Evolutionary conservation across 768 basidiomycete species (phyloP), one percentile per base, ranked within the genome.

Genomic region (Kwoniella shandongensis): DNA sequence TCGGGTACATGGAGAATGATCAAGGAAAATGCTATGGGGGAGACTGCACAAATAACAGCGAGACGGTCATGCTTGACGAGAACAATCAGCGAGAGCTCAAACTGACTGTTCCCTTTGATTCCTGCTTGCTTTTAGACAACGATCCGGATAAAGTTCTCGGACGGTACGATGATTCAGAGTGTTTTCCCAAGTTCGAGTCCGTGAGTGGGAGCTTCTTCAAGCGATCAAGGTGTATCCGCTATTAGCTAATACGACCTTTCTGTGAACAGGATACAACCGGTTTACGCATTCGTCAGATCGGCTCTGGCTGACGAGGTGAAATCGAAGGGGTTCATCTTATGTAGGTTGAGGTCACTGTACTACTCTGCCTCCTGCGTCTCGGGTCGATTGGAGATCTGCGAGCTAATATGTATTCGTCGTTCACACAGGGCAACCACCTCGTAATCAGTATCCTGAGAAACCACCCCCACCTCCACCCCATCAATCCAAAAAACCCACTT

Each of bases 151-250:
- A 65, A 68, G 49, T 76, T 76, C 54, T 69, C 71, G 4, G 73
- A 76, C 59, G 67, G 72, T n/a, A 76, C 75, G 11, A 65, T 70
- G 44, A 70, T 76, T 3, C 73, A 76, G 42, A 66, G 60, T 22
- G 51, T 53, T 3, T 76, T 76, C 54, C 74, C 74, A 18, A 73
- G 71, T 22, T 57, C 62, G 25, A 62, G 61, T 18, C 66, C 68
- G 72, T 72, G 46, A 55, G 70, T 58, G 15, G 13, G 13, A 12
- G 6, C 30, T 22, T 30, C 36, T 1, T 30, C 25, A 8, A 27
- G 3, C 13, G 17, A 27, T 45, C 17, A 30, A 52, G 4, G 12
- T 26, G 32, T 32, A 7, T 48, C 11, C n/a, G 18, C 11, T 5
- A 11, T 30, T 25, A 36, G 36, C 20, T 52, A 10, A 40, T 44